Evolutionary conservation across 2,329 filamentous ascomycete species (phyloP), one percentile per base, ranked within the genome.

Genomic region (Diaporthe citrichinensis): DNA sequence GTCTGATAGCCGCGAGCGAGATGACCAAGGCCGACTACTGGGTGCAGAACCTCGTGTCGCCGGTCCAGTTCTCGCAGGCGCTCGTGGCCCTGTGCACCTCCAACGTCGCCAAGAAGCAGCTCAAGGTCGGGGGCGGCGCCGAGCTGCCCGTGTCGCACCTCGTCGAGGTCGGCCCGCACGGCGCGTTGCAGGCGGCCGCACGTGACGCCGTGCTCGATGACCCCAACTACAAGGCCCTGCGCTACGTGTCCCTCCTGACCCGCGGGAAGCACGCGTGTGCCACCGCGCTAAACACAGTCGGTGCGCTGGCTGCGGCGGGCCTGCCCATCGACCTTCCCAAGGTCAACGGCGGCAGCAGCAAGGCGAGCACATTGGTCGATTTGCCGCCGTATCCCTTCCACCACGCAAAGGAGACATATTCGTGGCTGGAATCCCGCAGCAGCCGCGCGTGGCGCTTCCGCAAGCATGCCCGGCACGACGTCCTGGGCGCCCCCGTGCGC

Each of bases 331-430:
- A 71, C 28, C 65, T 74, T 10, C 17, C 46, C 65, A 74, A 28
- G 73, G 46, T 74, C 73, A 75, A 75, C 69, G 36, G 55, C 61
- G 15, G 34, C 51, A 15, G 55, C 73, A 44, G 46, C 49, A 53
- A 57, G 23, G 15, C 15, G 49, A 39, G 34, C 25, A 36, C 78
- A 76, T 58, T 75, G 44, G 69, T 71, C 44, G 84, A 83, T 78
- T 77, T 89, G 7, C 87, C 87, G 7, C 80, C 80, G 2, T 89
- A 89, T 77, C 83, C 85, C 8, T 89, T 86, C 86, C 85, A 88
- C 76, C 86, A 88, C 78, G 80, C 82, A 15, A 82, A 82, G 8
- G 73, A 74, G 51, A 73, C 74, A 3, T 23, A 75, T 12, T 61
- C 55, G 76, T 88, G 85, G 85, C 79, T 80, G 31, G 83, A 84